phyloP scores from a whole-genome alignment of 2,329 filamentous ascomycete species.

The Dissoconium aciculare region DNA sequence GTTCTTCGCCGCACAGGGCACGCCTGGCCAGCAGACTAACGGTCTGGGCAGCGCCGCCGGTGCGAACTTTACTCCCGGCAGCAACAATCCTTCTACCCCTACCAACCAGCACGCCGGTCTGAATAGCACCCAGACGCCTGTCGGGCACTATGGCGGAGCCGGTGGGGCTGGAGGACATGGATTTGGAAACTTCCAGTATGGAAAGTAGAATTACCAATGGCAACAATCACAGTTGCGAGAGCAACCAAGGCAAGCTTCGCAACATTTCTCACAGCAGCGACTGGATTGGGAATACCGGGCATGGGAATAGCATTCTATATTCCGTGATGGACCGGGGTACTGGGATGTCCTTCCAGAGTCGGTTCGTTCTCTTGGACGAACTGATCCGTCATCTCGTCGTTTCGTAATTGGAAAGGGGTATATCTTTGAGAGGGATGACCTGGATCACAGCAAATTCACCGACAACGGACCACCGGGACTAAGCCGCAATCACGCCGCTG shows the following conservation, averaged over 20 bases:
- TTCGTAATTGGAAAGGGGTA: neutral
- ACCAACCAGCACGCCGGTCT: slow-evolving; percentile 11
- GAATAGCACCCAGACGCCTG: slow-evolving; percentile 9
- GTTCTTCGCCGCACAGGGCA: slow-evolving; percentile 31
- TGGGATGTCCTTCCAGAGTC: no score
- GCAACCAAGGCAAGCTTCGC: neutral
- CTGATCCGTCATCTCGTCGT: no score
- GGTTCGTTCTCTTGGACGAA: no score
- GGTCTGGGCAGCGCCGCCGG: slow-evolving; percentile 7
- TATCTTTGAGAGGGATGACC: no score
- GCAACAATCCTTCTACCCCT: slow-evolving; percentile 11
- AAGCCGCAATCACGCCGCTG: no score
- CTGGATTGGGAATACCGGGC: neutral
- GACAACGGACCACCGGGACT: no score
- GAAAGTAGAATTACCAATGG: slow-evolving; percentile 4
- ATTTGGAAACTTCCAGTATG: slow-evolving; percentile 8
- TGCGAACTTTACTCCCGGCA: slow-evolving; percentile 10
- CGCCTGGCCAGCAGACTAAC: slow-evolving; percentile 12
- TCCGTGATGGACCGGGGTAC: no score
- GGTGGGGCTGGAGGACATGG: slow-evolving; percentile 1
- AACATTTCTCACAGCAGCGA: neutral
- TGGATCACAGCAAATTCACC: no score
- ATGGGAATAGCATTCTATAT: neutral
- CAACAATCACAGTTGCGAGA: neutral
- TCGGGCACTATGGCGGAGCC: slow-evolving; percentile 2